A percentile compares a stretch with the other conserved stretches of the same genome.
Conservation (phyloP, 345 rosid genomes). For the Camelina laxa region DNA sequence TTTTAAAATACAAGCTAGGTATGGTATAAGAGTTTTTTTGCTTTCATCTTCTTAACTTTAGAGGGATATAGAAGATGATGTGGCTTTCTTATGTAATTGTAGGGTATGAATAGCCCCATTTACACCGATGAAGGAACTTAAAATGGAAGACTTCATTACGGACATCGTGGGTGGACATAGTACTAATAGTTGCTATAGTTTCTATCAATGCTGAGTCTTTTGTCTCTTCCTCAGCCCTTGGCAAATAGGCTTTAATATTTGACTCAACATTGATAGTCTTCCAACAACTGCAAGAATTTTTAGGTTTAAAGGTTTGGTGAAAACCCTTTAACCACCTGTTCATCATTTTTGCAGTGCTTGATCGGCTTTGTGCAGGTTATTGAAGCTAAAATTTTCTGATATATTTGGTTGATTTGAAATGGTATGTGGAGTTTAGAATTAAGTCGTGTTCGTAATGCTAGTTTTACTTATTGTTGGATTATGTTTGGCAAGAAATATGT, state of each 20-base stretch:
- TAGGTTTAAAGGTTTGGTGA: slow-evolving; percentile 28
- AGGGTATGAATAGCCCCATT: slow-evolving; percentile 83
- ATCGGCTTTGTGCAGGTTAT: slow-evolving; percentile 35
- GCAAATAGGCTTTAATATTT: slow-evolving; percentile 38
- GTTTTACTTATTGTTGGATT: no score
- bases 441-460: neutral
- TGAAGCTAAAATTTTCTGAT: slow-evolving; percentile 2
- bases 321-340: slow-evolving; percentile 10
- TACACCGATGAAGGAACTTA: slow-evolving; percentile 67
- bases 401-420: slow-evolving; percentile 14
- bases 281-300: slow-evolving; percentile 21
- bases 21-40: neutral
- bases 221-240: slow-evolving; percentile 13
- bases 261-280: slow-evolving; percentile 30
- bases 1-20: neutral
- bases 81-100: slow-evolving; percentile 27
- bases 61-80: slow-evolving; percentile 9
- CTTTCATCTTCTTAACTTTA: neutral
- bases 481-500: neutral
- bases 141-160: slow-evolving; percentile 61
- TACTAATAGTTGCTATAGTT: neutral
- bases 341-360: slow-evolving; percentile 19
- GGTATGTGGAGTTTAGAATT: slow-evolving; percentile 16
- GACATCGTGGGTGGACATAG: slow-evolving; percentile 47
- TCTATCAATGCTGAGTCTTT: slow-evolving; percentile 32